A percentile compares a stretch with the other conserved stretches of the same genome.
phyloP scores from a whole-genome alignment of 2,329 filamentous ascomycete species.

The Fusarium gaditjirri region DNA sequence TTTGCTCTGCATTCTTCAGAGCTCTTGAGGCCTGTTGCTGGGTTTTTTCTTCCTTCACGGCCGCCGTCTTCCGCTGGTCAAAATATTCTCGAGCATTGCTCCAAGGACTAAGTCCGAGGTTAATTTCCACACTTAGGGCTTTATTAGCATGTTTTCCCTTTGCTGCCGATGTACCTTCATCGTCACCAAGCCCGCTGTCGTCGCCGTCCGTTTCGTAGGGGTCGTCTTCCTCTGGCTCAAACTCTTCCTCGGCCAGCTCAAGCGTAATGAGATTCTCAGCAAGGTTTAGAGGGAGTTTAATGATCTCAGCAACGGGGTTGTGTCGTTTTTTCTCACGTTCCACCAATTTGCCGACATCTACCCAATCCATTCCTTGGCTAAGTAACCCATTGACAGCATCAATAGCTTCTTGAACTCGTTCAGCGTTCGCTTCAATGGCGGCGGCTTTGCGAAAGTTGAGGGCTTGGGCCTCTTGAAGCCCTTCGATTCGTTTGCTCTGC shows the following conservation, averaged over 20 bases:
- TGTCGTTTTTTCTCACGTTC: constrained; percentile 83
- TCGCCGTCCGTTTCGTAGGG: constrained; percentile 75
- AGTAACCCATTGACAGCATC: constrained; percentile 94
- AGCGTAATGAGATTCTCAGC: constrained; percentile 90
- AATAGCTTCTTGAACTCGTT: constrained; percentile 91
- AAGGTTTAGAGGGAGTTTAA: constrained; percentile 87
- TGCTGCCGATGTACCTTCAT: constrained; percentile 50
- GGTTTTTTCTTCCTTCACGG: constrained; percentile 88
- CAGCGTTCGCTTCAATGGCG: constrained; percentile 89
- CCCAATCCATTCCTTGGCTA: constrained; percentile 96
- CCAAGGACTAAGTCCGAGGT: constrained; percentile 84
- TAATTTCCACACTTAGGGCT: constrained; percentile 80
- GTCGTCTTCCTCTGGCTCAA: constrained; percentile 69
- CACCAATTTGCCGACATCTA: constrained; percentile 87
- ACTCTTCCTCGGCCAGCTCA: constrained; percentile 76
- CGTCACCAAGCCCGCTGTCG: constrained; percentile 55
- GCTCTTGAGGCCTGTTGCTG: constrained; percentile 82
- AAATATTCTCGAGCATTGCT: constrained; percentile 93
- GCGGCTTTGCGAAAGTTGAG: constrained; percentile 88
- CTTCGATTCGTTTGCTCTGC: constrained; percentile 85
- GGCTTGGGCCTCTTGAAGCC: constrained; percentile 82
- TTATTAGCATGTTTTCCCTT: constrained; percentile 60
- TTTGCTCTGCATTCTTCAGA: constrained; percentile 88
- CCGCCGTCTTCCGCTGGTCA: constrained; percentile 85
- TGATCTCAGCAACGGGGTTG: constrained; percentile 88